Evolutionary conservation across 495 filamentous ascomycete genomes (phyloP), one percentile per base, ranked within the genome.

Genomic region (Neurospora hispaniola): DNA sequence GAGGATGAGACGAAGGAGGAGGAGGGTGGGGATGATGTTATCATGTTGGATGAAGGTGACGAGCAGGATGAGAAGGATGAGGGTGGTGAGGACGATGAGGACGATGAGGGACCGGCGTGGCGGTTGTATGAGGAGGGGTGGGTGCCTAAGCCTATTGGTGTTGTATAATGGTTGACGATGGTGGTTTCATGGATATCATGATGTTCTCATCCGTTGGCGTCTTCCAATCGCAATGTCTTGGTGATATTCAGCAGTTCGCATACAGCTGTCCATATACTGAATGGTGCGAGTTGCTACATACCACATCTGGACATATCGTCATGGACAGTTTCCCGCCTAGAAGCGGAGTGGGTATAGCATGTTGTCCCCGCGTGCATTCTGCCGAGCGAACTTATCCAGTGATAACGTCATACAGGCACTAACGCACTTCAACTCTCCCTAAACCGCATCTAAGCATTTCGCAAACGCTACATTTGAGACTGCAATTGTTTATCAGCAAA

Each of bases 131-230:
- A 85, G 71, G 87, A 88, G 14, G 77, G 79, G 8, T 91, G 89
- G 89, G 80, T 82, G 23, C 86, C 87, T n/a, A 90, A 85, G 77
- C 89, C 89, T 1, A 90, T 91, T 74, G 89, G 88, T 20, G 79
- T 88, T 70, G 81, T 88, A 42, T 87, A 72, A 69, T 10, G 7
- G 6, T 66, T 66, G 27, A 35, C 2, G 1, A 66, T 14, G 48
- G 5, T 6, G 18, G 14, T 8, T 38, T 0, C 7, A 2, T 2
- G 6, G 54, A 16, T 66, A 1, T 18, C 5, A 3, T 0, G 54
- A 18, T 66, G 27, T 66, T 66, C 0, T 16, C 27, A 62, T 3
- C 2, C 1, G 14, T 35, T 1, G 0, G 6, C 2, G 14, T 7
- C 27, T 35, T 59, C 2, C 2, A 1, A 31, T 66, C 16, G 27